Percentiles rank a stretch among this genome's conserved stretches.
Evolutionary conservation across 2,329 filamentous ascomycete species (phyloP).

Genomic region (Exophiala sideris): DNA sequence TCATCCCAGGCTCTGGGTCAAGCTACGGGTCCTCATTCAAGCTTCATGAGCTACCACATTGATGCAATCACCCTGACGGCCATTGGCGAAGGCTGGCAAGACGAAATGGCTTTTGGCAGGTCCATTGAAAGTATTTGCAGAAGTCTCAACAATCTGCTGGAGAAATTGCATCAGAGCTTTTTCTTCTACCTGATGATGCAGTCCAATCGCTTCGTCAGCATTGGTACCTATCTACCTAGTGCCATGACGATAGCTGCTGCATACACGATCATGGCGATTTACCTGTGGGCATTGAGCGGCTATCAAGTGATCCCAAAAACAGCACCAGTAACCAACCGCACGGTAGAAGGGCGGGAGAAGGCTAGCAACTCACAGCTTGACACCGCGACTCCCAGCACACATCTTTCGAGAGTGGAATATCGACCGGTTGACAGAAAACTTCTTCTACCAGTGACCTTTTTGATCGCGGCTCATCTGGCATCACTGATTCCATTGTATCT

Average conservation of each 20-base stretch:
- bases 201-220: constrained; percentile 89
- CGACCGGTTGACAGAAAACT: constrained; percentile 39
- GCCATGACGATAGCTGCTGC: constrained; percentile 96
- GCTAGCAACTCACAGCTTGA: constrained; percentile 5
- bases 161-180: constrained; percentile 97
- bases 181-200: constrained; percentile 98
- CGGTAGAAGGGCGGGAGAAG: constrained; percentile 32
- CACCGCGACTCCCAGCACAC: neutral
- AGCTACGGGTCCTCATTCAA: constrained; percentile 85
- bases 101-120: constrained; percentile 92
- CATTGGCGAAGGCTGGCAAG: constrained; percentile 88
- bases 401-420: constrained; percentile 13
- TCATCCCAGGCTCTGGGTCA: constrained; percentile 84
- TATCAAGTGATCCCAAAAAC: constrained; percentile 38
- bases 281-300: constrained; percentile 88
- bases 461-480: constrained; percentile 69
- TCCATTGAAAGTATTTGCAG: constrained; percentile 87
- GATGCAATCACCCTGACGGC: constrained; percentile 93
- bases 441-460: constrained; percentile 61
- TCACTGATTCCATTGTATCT: constrained; percentile 77
- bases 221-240: constrained; percentile 92
- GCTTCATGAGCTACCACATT: constrained; percentile 96
- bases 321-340: constrained; percentile 24
- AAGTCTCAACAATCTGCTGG: constrained; percentile 91
- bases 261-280: constrained; percentile 93